Conservation (phyloP, 2,329 filamentous ascomycete genomes). For the Alternaria angustiovoidea region DNA sequence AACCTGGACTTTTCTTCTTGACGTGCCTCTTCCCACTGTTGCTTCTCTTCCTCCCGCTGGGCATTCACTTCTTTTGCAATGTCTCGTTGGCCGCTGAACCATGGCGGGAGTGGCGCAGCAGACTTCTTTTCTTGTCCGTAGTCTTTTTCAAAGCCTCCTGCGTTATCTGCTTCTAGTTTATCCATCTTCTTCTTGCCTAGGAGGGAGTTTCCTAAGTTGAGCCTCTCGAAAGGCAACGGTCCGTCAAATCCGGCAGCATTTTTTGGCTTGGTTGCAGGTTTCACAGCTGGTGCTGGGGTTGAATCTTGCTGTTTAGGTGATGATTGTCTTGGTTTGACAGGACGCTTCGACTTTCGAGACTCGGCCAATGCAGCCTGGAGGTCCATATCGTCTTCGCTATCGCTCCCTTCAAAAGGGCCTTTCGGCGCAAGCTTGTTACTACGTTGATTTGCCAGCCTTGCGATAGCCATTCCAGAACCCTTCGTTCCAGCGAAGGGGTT, state of each 20-base stretch:
- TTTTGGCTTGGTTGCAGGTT: slow-evolving; percentile 56
- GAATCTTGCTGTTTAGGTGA: slow-evolving; percentile 32
- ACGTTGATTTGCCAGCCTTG: slow-evolving; percentile 77
- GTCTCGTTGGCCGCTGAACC: slow-evolving; percentile 69
- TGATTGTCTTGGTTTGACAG: slow-evolving; percentile 43
- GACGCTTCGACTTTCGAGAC: slow-evolving; percentile 64
- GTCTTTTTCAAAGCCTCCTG: slow-evolving; percentile 72
- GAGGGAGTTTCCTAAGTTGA: slow-evolving; percentile 72
- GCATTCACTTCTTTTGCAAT: slow-evolving; percentile 63
- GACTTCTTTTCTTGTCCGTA: slow-evolving; percentile 53
- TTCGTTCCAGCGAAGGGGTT: slow-evolving; percentile 53
- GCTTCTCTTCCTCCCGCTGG: slow-evolving; percentile 54
- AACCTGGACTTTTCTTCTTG: slow-evolving; percentile 65
- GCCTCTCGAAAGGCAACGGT: slow-evolving; percentile 86
- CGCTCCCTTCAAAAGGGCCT: slow-evolving; percentile 54
- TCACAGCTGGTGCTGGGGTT: slow-evolving; percentile 17
- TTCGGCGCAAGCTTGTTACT: slow-evolving; percentile 62
- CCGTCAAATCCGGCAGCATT: slow-evolving; percentile 73
- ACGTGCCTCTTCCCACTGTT: slow-evolving; percentile 64
- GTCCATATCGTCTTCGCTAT: slow-evolving; percentile 76
- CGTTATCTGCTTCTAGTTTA: slow-evolving; percentile 61
- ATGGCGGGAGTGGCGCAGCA: slow-evolving; percentile 73
- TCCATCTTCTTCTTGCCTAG: slow-evolving; percentile 62
- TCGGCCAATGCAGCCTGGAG: slow-evolving; percentile 77
- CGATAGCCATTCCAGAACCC: slow-evolving; percentile 67